A percentile compares a stretch with the other conserved stretches of the same genome.
phyloP scores from a whole-genome alignment of 345 rosid genomes.

The Gossypium arboreum region DNA sequence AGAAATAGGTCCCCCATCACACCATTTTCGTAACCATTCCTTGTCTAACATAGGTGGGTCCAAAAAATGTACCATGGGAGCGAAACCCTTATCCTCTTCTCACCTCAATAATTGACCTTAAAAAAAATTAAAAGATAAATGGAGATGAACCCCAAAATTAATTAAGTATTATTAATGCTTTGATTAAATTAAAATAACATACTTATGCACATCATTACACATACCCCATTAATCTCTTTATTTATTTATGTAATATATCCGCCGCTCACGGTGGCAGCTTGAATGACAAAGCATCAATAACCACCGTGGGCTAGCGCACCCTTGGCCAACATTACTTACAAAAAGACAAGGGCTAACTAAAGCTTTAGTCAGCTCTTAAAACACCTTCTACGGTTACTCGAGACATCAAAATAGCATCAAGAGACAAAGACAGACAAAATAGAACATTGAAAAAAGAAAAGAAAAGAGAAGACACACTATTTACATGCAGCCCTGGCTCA shows the following conservation, averaged over 20 bases:
- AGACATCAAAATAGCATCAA: neutral
- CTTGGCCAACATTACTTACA: neutral
- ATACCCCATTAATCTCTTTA: neutral
- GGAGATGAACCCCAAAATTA: neutral
- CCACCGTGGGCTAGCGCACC: neutral
- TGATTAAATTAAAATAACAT: neutral
- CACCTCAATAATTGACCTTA: neutral
- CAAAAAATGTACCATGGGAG: neutral
- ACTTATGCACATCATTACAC: neutral
- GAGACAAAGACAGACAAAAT: conserved; percentile 5
- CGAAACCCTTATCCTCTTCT: neutral
- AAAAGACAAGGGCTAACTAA: neutral
- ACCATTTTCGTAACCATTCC: neutral
- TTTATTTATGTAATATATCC: neutral
- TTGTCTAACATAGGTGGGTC: neutral
- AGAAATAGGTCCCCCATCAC: neutral
- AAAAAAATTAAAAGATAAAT: neutral
- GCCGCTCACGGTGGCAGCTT: neutral
- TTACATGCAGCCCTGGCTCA: conserved; percentile 25
- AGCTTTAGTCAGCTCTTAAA: neutral
- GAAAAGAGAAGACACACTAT: conserved; percentile 12
- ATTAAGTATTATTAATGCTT: neutral
- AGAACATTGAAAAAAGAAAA: neutral
- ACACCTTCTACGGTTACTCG: neutral
- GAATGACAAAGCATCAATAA: neutral